Evolutionary conservation across 2,329 filamentous ascomycete genomes (phyloP).

Genomic region (Xylariaceae sp.): DNA sequence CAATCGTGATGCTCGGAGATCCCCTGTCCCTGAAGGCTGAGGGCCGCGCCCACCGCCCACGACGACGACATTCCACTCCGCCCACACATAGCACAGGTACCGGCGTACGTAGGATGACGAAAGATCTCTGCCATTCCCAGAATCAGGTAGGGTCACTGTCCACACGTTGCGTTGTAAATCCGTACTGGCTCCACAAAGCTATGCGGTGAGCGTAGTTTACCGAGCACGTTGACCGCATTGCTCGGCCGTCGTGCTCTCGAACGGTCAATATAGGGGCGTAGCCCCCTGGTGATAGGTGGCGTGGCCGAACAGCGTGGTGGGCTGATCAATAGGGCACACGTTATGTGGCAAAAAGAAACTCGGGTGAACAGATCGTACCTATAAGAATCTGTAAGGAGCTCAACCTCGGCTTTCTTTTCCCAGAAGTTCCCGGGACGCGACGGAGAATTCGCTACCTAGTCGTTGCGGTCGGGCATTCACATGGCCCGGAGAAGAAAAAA

Average conservation of each 20-base stretch:
- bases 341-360: slow-evolving; percentile 2
- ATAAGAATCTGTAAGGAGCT: background rate
- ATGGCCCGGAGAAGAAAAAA: background rate
- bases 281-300: too few species aligned
- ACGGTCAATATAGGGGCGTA: background rate
- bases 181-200: slow-evolving; percentile 4
- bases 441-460: background rate
- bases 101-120: background rate
- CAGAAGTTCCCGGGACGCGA: background rate
- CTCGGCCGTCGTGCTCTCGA: background rate
- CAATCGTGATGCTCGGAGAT: slow-evolving; percentile 5
- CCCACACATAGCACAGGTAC: background rate
- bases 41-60: background rate
- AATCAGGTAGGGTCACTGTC: background rate
- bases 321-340: too few species aligned
- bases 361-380: background rate
- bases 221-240: background rate
- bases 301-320: too few species aligned
- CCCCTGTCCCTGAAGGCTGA: too few species aligned
- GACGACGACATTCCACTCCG: background rate
- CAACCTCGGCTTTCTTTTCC: background rate
- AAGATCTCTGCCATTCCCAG: background rate
- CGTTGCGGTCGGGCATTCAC: background rate
- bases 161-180: slow-evolving; percentile 5
- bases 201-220: background rate